Conservation (phyloP, 2,329 filamentous ascomycete genomes). For the Fusarium transvaalense region DNA sequence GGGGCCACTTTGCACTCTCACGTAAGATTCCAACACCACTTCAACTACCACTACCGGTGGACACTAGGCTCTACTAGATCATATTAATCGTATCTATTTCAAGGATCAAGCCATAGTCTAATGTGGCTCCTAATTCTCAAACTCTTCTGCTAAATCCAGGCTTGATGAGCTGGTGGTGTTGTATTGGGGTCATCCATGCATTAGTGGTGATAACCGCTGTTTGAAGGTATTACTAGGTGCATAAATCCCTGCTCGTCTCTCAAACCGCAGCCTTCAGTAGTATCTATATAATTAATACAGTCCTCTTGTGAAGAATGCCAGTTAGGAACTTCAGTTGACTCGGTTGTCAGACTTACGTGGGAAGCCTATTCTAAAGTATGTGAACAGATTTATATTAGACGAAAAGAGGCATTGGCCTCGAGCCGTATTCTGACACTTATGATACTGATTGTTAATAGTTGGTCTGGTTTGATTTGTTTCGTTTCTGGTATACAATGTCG, state of each 20-base stretch:
- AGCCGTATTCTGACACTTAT: no score
- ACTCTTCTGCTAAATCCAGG: neutral
- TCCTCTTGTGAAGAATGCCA: neutral
- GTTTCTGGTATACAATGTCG: constrained; percentile 33
- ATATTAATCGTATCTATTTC: constrained; percentile 7
- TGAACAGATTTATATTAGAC: neutral
- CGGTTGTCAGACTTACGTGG: neutral
- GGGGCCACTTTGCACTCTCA: constrained; percentile 22
- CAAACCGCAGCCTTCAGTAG: neutral
- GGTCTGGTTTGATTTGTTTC: no score
- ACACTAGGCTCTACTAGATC: neutral
- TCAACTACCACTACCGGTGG: neutral
- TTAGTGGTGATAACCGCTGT: neutral
- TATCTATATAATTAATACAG: constrained; percentile 3
- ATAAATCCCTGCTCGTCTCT: neutral
- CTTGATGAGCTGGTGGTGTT: neutral
- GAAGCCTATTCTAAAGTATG: neutral
- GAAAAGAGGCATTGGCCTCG: neutral
- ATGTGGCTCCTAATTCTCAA: neutral
- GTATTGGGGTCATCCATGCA: neutral
- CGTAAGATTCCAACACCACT: constrained; percentile 26
- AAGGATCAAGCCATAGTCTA: constrained; percentile 9
- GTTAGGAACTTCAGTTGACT: neutral
- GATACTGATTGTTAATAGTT: neutral
- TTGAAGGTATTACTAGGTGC: neutral